A percentile compares a stretch with the other conserved stretches of the same genome.
Evolutionary conservation across 441 rosid genomes (phyloP).

Genomic region (California macrophylla): DNA sequence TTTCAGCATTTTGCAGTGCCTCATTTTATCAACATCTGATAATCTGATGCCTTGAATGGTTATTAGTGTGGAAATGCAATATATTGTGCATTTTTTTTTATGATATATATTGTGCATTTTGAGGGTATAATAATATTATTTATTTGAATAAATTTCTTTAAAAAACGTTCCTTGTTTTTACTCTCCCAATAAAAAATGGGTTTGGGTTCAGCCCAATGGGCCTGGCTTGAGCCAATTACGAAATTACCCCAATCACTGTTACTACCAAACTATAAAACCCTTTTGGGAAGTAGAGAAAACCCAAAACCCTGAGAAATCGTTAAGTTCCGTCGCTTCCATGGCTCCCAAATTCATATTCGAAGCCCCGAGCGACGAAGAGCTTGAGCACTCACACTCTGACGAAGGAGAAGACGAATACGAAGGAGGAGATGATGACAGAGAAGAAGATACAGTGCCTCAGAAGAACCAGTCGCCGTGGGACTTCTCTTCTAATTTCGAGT

Average conservation of each 20-base stretch:
- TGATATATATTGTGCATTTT: too few species aligned
- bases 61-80: too few species aligned
- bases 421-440: constrained; percentile 13
- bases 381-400: constrained; percentile 19
- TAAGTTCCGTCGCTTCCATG: constrained; percentile 21
- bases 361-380: constrained; percentile 54
- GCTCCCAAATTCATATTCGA: constrained; percentile 49
- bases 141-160: too few species aligned
- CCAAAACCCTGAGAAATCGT: background rate
- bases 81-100: too few species aligned
- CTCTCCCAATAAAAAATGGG: too few species aligned
- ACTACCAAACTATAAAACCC: background rate
- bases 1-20: too few species aligned
- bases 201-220: background rate
- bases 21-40: too few species aligned
- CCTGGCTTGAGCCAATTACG: background rate
- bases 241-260: background rate
- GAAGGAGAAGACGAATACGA: constrained; percentile 19
- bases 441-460: constrained; percentile 21
- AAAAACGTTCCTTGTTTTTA: too few species aligned
- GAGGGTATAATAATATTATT: too few species aligned
- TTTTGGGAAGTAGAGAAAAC: background rate
- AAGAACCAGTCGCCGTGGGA: constrained; percentile 80
- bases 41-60: too few species aligned
- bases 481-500: constrained; percentile 66